Evolutionary conservation across 306 rosid species (phyloP), one percentile per base, ranked within the genome.

Genomic region (Gleditsia sinensis): DNA sequence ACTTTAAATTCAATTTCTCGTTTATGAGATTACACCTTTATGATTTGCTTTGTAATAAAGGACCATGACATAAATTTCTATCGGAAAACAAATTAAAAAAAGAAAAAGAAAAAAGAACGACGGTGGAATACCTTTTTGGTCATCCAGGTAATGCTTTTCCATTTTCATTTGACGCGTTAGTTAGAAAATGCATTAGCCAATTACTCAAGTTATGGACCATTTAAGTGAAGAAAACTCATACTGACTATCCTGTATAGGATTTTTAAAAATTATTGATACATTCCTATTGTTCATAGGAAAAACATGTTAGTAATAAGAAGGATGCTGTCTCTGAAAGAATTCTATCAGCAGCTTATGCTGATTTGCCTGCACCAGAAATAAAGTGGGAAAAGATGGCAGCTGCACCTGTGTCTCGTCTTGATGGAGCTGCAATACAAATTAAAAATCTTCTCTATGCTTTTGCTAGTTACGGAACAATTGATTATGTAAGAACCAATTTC

Each of bases 381-480:
- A 46, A 59, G 45, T 92, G 98, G 96, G 82, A 93, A 66, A 82
- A 85, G 64, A 90, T 90, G 91, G 75, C 89, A 7, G 61, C 90
- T 8, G 85, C 95, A 3, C 96, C 98, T 0, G 92, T 92, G 28
- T 92, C 98, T 34, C 96, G 94, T 43, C 88, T 90, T 8, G 98
- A 93, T 74, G 98, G 96, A 14, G 88, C 91, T 46, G 92, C 96
- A 4, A 82, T 90, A 66, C 98, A 93, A 89, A 90, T 93, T 56
- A 85, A 82, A 19, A 60, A 90, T 83, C 91, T 78, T 13, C 80
- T 93, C 16, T 93, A 79, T 17, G 95, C 88, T 16, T 93, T 93
- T 45, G 94, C 98, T 5, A 96, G 98, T 16, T 93, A 93, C 34
- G 96, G 90, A 30, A 78, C 90, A 32, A 79, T 93, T 72, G 84